Conservation (phyloP, 208 protist species). For the Balamuthia mandrillaris region DNA sequence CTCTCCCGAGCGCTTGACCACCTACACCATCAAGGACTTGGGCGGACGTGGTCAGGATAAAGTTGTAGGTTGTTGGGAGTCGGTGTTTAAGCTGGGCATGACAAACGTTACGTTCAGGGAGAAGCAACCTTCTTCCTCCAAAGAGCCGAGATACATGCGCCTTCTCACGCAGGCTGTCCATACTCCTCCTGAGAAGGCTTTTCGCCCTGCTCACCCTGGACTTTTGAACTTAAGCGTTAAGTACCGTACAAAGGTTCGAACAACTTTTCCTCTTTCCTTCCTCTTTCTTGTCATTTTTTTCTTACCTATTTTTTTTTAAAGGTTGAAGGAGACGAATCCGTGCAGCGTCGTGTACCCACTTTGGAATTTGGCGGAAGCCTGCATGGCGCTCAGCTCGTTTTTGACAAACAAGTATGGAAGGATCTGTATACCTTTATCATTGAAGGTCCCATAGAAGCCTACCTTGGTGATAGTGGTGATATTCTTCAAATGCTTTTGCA, state of each 20-base stretch:
- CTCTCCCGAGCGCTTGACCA: not conserved
- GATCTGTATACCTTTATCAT: not conserved
- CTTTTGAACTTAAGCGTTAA: not conserved
- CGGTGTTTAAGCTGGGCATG: not conserved
- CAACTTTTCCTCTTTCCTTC: not conserved
- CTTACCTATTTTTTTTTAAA: not conserved
- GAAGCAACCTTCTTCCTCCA: not conserved
- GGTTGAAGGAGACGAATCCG: not conserved
- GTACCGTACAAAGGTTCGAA: not conserved
- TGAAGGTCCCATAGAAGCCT: not conserved
- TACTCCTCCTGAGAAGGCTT: not conserved
- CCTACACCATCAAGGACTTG: not conserved
- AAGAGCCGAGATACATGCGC: not conserved
- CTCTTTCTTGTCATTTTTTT: not conserved
- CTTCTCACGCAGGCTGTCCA: not conserved
- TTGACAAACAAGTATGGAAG: constrained; percentile 13
- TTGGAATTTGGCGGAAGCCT: not conserved
- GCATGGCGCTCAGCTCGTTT: not conserved
- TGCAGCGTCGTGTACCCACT: not conserved
- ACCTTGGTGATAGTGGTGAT: not conserved
- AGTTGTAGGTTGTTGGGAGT: not conserved
- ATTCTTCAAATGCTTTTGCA: not conserved
- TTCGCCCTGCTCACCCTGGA: not conserved
- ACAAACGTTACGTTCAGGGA: not conserved
- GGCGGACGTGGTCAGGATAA: not conserved